Percentiles rank a stretch among this genome's conserved stretches.
Conservation (phyloP, 495 filamentous ascomycete genomes). For the Penicillium ucsense region DNA sequence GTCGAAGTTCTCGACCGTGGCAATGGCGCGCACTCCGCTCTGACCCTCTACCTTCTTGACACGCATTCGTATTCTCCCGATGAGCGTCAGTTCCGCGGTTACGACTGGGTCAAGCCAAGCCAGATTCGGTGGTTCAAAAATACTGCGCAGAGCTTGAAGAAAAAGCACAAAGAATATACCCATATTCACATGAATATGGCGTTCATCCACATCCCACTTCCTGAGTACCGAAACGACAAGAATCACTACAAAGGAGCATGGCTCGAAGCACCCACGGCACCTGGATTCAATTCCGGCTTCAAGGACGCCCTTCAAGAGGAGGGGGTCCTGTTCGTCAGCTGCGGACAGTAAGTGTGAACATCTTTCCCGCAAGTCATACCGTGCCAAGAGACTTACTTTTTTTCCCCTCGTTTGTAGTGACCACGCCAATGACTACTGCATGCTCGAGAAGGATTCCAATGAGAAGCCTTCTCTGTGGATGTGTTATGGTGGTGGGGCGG, state of each 20-base stretch:
- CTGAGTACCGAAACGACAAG: slow-evolving; percentile 59
- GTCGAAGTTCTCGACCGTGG: slow-evolving; percentile 81
- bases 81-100: slow-evolving; percentile 73
- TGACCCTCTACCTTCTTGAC: slow-evolving; percentile 90
- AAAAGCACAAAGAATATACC: slow-evolving; percentile 69
- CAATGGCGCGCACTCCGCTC: slow-evolving; percentile 69
- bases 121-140: slow-evolving; percentile 92
- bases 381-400: neutral
- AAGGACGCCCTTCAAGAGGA: slow-evolving; percentile 76
- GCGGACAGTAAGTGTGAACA: slow-evolving; percentile 64
- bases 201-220: slow-evolving; percentile 94
- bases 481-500: slow-evolving; percentile 86
- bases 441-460: slow-evolving; percentile 41
- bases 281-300: slow-evolving; percentile 79
- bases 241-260: slow-evolving; percentile 52
- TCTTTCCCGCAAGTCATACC: neutral
- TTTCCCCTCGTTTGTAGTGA: slow-evolving; percentile 42
- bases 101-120: slow-evolving; percentile 90
- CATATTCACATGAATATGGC: slow-evolving; percentile 93
- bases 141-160: slow-evolving; percentile 57
- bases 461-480: slow-evolving; percentile 79
- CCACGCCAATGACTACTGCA: slow-evolving; percentile 94
- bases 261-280: slow-evolving; percentile 74
- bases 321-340: slow-evolving; percentile 75
- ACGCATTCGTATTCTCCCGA: slow-evolving; percentile 89